Evolutionary conservation across 352 stramenopile species (phyloP).

Genomic region (Phytophthora parvispora): DNA sequence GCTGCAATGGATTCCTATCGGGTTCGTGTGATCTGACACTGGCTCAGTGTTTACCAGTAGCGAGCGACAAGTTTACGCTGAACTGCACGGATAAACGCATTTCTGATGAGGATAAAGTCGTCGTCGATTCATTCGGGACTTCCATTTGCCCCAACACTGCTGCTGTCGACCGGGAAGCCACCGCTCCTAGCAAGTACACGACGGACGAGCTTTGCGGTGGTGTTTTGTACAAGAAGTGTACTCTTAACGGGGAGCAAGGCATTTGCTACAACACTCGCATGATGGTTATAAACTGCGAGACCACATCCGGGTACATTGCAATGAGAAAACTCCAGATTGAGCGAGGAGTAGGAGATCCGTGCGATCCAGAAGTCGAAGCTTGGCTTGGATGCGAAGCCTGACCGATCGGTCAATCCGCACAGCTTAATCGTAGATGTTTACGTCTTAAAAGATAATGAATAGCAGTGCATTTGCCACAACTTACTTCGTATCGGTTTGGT

Average conservation of each 20-base stretch:
- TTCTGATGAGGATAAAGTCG: not conserved
- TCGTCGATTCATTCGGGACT: constrained; percentile 3
- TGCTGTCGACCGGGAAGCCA: constrained; percentile 13
- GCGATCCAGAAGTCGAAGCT: constrained; percentile 32
- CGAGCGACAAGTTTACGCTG: constrained; percentile 19
- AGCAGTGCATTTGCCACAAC: too few relatives aligned
- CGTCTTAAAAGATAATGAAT: too few relatives aligned
- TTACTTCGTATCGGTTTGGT: too few relatives aligned
- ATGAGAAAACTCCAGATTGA: constrained; percentile 39
- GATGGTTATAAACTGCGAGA: constrained; percentile 38
- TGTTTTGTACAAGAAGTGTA: constrained; percentile 40
- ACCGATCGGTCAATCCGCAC: too few relatives aligned
- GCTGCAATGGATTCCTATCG: constrained; percentile 40
- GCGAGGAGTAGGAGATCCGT: constrained; percentile 20
- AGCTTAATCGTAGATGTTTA: too few relatives aligned
- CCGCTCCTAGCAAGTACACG: constrained; percentile 28
- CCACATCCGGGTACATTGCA: constrained; percentile 7
- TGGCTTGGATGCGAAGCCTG: constrained; percentile 38
- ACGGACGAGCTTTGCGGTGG: constrained; percentile 36
- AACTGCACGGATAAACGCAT: constrained; percentile 17
- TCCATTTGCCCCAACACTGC: constrained; percentile 2
- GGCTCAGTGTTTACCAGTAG: constrained; percentile 23
- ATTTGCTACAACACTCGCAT: constrained; percentile 46
- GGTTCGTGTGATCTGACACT: constrained; percentile 17
- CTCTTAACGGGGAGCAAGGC: constrained; percentile 16